A percentile compares a stretch with the other conserved stretches of the same genome.
These are phyloP conservation scores for Penicillium thymicola DNA, from an alignment of 2,329 filamentous ascomycete genomes.

Conservation along the genomic window DNA sequence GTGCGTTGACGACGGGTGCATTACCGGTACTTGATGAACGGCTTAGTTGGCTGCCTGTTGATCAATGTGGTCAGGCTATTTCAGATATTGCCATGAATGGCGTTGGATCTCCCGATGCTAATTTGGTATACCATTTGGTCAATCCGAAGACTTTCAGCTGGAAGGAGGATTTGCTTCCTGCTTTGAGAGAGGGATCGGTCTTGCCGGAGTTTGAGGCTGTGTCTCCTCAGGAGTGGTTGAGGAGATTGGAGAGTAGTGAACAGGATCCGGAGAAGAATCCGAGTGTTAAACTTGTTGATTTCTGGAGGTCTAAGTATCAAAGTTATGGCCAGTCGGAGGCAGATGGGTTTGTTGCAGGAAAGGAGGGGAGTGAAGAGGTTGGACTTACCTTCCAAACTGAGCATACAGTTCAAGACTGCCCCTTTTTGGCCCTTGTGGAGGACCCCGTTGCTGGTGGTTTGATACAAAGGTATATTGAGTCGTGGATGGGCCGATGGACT, in stretches of 20 bases:
- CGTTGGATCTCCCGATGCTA: conserved; percentile 16
- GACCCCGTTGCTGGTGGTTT: conserved; percentile 16
- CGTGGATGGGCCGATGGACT: conserved; percentile 20
- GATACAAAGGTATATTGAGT: conserved; percentile 17
- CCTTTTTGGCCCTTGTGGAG: conserved; percentile 12
- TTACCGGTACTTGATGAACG: conserved; percentile 48
- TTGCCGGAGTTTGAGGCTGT: conserved; percentile 35
- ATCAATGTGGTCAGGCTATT: conserved; percentile 33
- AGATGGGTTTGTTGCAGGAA: background rate
- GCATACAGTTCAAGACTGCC: conserved; percentile 16
- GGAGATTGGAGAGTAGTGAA: conserved; percentile 41
- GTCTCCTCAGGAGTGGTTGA: conserved; percentile 33
- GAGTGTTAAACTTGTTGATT: conserved; percentile 53
- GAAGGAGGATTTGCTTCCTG: conserved; percentile 35
- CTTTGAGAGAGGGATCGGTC: conserved; percentile 23
- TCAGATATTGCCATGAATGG: conserved; percentile 34
- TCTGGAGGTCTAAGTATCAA: conserved; percentile 52
- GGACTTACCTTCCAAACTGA: conserved; percentile 16
- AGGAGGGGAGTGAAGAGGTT: background rate
- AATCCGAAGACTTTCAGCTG: conserved; percentile 45
- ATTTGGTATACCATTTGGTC: conserved; percentile 51
- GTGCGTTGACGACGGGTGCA: conserved; percentile 43
- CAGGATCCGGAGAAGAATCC: conserved; percentile 51
- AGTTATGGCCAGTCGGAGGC: background rate
- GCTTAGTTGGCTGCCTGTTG: conserved; percentile 47